A percentile compares a stretch with the other conserved stretches of the same genome.
These are phyloP conservation scores for Pythium scleroteichum DNA, from an alignment of 352 stramenopile species.

Conservation along the genomic window DNA sequence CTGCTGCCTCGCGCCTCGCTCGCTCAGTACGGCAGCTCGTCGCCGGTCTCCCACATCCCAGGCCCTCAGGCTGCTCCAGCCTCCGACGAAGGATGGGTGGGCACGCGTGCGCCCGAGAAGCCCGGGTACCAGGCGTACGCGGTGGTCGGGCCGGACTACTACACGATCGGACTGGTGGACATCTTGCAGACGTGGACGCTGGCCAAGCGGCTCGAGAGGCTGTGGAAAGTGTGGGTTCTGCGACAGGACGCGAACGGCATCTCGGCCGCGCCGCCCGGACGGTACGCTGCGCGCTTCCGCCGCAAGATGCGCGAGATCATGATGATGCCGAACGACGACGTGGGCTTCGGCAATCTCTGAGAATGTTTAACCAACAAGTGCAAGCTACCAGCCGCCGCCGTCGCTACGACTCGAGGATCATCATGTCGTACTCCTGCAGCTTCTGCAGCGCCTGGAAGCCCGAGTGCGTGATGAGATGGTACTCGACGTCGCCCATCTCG, in stretches of 20 bases:
- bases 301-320: slow-evolving; percentile 84
- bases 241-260: slow-evolving; percentile 71
- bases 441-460: slow-evolving; percentile 78
- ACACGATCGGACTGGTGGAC: slow-evolving; percentile 89
- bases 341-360: slow-evolving; percentile 50
- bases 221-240: slow-evolving; percentile 84
- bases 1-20: slow-evolving; percentile 32
- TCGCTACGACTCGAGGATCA: slow-evolving; percentile 62
- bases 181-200: slow-evolving; percentile 91
- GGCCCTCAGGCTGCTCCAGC: no score
- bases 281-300: slow-evolving; percentile 82
- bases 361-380: slow-evolving; percentile 5
- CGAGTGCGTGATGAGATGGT: slow-evolving; percentile 63
- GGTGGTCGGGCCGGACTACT: slow-evolving; percentile 84
- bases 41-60: background rate
- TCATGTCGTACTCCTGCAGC: slow-evolving; percentile 84
- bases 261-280: slow-evolving; percentile 69
- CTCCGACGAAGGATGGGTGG: slow-evolving; percentile 45
- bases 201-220: slow-evolving; percentile 74
- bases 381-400: background rate
- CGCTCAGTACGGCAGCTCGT: slow-evolving; percentile 53
- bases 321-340: slow-evolving; percentile 64
- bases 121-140: slow-evolving; percentile 67
- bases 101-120: slow-evolving; percentile 60
- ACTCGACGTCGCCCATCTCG: slow-evolving; percentile 75